phyloP scores from a whole-genome alignment of 2,329 filamentous ascomycete species.

The Rachicladosporium sp. region DNA sequence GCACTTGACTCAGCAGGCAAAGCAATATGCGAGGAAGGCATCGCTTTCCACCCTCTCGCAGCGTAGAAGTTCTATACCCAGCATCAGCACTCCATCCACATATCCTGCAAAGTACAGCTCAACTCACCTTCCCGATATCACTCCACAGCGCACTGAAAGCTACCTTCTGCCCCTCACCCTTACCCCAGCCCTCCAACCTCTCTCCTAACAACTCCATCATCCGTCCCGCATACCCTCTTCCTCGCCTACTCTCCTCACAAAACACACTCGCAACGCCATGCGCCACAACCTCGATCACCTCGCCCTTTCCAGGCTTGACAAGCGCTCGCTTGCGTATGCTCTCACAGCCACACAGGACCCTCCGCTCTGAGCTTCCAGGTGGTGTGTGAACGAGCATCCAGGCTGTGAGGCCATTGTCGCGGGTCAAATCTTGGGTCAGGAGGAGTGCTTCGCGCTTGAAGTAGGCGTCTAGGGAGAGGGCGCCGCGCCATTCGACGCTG shows the following conservation, averaged over 20 bases:
- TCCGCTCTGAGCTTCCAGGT: slow-evolving; percentile 17
- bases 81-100: too few relatives aligned
- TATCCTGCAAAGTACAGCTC: slow-evolving; percentile 65
- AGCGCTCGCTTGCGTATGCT: slow-evolving; percentile 38
- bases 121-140: slow-evolving; percentile 60
- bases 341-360: slow-evolving; percentile 47
- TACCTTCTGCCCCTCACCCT: slow-evolving; percentile 30
- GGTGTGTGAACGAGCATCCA: slow-evolving; percentile 47
- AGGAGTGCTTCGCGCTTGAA: slow-evolving; percentile 45
- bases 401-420: slow-evolving; percentile 42
- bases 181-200: slow-evolving; percentile 41
- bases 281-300: slow-evolving; percentile 44
- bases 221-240: slow-evolving; percentile 62
- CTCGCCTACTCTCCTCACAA: slow-evolving; percentile 52
- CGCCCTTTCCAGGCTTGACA: slow-evolving; percentile 29
- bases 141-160: slow-evolving; percentile 74
- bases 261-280: slow-evolving; percentile 74
- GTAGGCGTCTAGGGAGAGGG: slow-evolving; percentile 42
- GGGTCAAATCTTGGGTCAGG: slow-evolving; percentile 38
- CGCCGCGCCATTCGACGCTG: slow-evolving; percentile 45
- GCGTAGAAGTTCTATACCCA: slow-evolving; percentile 54
- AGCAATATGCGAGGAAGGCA: slow-evolving; percentile 58
- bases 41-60: slow-evolving; percentile 62
- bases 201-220: slow-evolving; percentile 59
- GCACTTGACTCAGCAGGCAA: slow-evolving; percentile 36